phyloP scores from a whole-genome alignment of 2,329 filamentous ascomycete genomes.

The Penicillium rolfsii region DNA sequence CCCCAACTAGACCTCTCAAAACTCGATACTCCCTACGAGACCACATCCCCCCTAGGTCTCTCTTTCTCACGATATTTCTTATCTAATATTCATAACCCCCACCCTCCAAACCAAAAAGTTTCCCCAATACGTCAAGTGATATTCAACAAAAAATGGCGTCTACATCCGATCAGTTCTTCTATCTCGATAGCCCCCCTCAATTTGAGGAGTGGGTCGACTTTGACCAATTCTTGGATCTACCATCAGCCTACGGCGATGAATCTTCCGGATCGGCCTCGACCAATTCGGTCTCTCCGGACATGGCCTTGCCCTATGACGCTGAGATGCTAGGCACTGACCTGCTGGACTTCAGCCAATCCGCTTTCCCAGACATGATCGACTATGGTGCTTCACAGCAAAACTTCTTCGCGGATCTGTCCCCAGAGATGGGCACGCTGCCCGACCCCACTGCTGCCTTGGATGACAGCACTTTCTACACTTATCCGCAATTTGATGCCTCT shows the following conservation, averaged over 20 bases:
- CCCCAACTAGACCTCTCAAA: background rate
- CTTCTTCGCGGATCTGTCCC: slow-evolving; percentile 21
- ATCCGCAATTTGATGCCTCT: slow-evolving; percentile 21
- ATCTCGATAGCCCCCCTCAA: slow-evolving; percentile 25
- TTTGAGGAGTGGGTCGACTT: slow-evolving; percentile 40
- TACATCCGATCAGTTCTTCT: slow-evolving; percentile 32
- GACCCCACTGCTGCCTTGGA: slow-evolving; percentile 24
- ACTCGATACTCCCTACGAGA: background rate
- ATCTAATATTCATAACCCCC: background rate
- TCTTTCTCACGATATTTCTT: background rate
- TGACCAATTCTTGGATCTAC: slow-evolving; percentile 39
- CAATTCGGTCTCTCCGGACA: slow-evolving; percentile 37
- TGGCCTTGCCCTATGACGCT: slow-evolving; percentile 32
- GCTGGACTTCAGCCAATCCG: slow-evolving; percentile 24
- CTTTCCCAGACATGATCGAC: slow-evolving; percentile 32
- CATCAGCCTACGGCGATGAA: slow-evolving; percentile 33
- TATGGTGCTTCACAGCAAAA: slow-evolving; percentile 28
- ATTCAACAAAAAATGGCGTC: slow-evolving; percentile 30
- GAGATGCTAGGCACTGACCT: slow-evolving; percentile 30
- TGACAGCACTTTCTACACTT: slow-evolving; percentile 19
- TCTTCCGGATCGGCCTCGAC: slow-evolving; percentile 36
- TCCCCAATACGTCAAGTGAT: slow-evolving; percentile 1
- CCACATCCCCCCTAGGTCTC: background rate
- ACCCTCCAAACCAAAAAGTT: background rate
- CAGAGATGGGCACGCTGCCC: slow-evolving; percentile 24